phyloP scores from a whole-genome alignment of 176 grass and related monocot genomes.

The Leersia perrieri region DNA sequence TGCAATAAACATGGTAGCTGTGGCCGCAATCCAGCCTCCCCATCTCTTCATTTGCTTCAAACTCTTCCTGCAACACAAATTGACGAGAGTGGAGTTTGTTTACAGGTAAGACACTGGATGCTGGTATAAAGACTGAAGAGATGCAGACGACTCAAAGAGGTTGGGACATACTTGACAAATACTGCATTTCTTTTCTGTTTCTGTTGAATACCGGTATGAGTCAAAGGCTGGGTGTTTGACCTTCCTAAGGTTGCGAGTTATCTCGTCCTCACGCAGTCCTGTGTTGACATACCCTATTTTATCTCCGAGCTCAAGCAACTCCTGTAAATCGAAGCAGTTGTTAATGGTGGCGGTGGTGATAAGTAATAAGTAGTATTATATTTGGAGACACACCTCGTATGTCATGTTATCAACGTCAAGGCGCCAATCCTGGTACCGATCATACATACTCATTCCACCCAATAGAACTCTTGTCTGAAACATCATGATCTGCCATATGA shows the following conservation, averaged over 20 bases:
- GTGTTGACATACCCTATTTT: conserved; percentile 91
- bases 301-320: conserved; percentile 87
- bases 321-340: conserved; percentile 40
- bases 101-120: neutral
- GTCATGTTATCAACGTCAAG: conserved; percentile 95
- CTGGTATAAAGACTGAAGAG: neutral
- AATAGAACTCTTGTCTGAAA: conserved; percentile 89
- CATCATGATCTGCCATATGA: conserved; percentile 78
- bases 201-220: conserved; percentile 46
- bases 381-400: conserved; percentile 62
- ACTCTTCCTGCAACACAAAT: conserved; percentile 68
- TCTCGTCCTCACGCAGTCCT: conserved; percentile 91
- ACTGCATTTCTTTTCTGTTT: conserved; percentile 80
- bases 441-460: conserved; percentile 73
- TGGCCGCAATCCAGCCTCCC: conserved; percentile 87
- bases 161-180: conserved; percentile 73
- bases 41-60: conserved; percentile 79
- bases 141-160: neutral
- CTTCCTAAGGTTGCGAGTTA: conserved; percentile 52
- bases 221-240: conserved; percentile 55
- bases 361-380: neutral
- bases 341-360: neutral
- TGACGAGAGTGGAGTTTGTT: neutral
- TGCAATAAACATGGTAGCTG: conserved; percentile 88
- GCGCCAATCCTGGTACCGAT: conserved; percentile 80